Evolutionary conservation across 2,329 filamentous ascomycete genomes (phyloP), one percentile per base, ranked within the genome.

Genomic region (Calonectria hawksworthii): DNA sequence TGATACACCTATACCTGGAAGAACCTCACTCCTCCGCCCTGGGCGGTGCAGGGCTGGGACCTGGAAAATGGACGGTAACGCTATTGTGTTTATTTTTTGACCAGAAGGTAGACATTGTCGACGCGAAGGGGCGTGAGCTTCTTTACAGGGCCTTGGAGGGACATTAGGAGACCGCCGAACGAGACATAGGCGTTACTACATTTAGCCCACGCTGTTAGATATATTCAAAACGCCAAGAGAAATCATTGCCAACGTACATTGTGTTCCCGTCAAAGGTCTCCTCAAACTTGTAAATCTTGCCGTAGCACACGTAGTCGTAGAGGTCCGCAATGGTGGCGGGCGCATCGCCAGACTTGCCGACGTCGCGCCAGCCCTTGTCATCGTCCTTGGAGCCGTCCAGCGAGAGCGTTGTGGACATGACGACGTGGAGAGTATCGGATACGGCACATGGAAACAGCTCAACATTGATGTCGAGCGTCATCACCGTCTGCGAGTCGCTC

Each of bases 81-180:
- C 61, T 61, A 30, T 74, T 70, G 30, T 70, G 82, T 86, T 82
- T 86, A 96, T 92, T 98, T 98, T 92, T 98, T 99, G 80, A 98
- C 89, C 75, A 99, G 90, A 75, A 99, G 91, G 84, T 99, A 99
- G 77, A 98, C 93, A 83, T 98, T 94, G 85, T 99, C 97, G 82
- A 98, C 96, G 81, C 96, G 92, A 83, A 99, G 87, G 34, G 96
- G 94, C 41, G 94, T 98, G 76, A 99, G 92, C 89, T 98, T 98
- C 90, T 97, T 98, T 86, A 98, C 97, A 3, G 97, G 97, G 8
- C 98, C 97, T 82, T 98, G 94, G 71, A 99, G 90, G 81, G 94
- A 95, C 87, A 99, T 93, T 81, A 99, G 87, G 77, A 99, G 88
- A 10, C 97, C 97, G 63, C 97, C 97, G 82, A 98, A 99, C 1